Evolutionary conservation across 2,329 filamentous ascomycete genomes (phyloP), one percentile per base, ranked within the genome.

Genomic region (Aspergillus ruber): DNA sequence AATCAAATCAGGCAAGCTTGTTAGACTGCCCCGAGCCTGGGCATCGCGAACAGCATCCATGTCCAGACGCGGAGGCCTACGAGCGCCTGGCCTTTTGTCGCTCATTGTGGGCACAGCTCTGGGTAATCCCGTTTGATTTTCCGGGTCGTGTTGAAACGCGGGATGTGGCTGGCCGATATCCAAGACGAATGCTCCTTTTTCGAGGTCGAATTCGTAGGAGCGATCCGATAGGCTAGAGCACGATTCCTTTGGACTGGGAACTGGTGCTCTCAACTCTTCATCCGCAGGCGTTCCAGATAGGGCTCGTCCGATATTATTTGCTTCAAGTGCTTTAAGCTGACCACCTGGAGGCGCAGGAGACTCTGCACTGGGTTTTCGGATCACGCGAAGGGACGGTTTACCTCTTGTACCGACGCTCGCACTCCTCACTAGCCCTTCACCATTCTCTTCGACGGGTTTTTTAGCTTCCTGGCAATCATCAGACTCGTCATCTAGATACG

Each of bases 1-100:
- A 56, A 98, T 97, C 50, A 98, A 73, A 64, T 97, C 93, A 0
- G 90, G 86, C 50, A 98, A 73, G 68, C 90, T 96, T 1, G 93
- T 97, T 53, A 95, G 75, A 64, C 90, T 96, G 3, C 89, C 90
- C 60, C 93, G 82, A 1, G 85, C 81, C 66, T 96, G 89, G 13
- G 88, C 87, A 44, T 85, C 83, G 54, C 83, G 80, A 3, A 95
- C 86, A 3, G 87, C 87, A 61, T 90, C 84, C 20, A 96, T 85
- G 61, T 96, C 83, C 3, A 96, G 73, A 32, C 80, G 81, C 3
- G 88, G 86, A 27, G 91, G 90, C 50, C 69, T 63, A 44, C 61
- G 67, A 35, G 57, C 62, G 15, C 60, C 58, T 17, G 67, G 68
- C 35, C 66, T 62, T 50, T 61, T 72, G 44, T 67, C 62, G 48